Percentiles rank a stretch among this genome's conserved stretches.
phyloP scores from a whole-genome alignment of 441 rosid species.

The Raphanus hybrid region DNA sequence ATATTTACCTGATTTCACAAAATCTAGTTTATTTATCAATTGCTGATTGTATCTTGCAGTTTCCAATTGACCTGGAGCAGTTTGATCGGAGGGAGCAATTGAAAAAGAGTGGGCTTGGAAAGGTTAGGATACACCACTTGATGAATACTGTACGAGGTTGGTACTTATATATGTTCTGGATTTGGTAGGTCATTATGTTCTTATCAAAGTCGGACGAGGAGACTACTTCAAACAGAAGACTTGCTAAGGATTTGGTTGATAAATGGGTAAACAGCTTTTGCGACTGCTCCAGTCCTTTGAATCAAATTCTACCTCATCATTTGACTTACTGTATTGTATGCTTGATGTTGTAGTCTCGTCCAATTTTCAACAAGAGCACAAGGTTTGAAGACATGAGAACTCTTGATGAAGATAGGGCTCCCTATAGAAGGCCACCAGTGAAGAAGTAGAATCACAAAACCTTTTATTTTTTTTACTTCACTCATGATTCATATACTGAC shows the following conservation, averaged over 20 bases:
- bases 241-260: conserved; percentile 97
- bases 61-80: conserved; percentile 94
- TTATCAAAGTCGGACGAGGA: conserved; percentile 97
- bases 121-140: conserved; percentile 55
- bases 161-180: conserved; percentile 15
- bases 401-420: conserved; percentile 75
- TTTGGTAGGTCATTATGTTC: conserved; percentile 89
- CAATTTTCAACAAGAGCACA: conserved; percentile 96
- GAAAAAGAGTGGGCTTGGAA: conserved; percentile 98
- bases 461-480: not conserved
- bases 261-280: conserved; percentile 73
- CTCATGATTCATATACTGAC: conserved; percentile 27
- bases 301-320: not conserved
- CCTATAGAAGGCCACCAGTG: conserved; percentile 71
- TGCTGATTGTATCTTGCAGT: conserved; percentile 53
- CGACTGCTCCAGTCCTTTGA: not conserved
- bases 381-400: conserved; percentile 96
- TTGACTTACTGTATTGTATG: conserved; percentile 26
- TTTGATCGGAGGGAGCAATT: conserved; percentile 91
- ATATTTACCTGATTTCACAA: not conserved
- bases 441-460: conserved; percentile 60
- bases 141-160: not conserved
- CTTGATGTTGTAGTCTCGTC: conserved; percentile 78
- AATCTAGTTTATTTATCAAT: conserved; percentile 16
- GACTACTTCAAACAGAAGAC: conserved; percentile 86